phyloP scores from a whole-genome alignment of 2,329 filamentous ascomycete species.

The Aspergillus sp. region DNA sequence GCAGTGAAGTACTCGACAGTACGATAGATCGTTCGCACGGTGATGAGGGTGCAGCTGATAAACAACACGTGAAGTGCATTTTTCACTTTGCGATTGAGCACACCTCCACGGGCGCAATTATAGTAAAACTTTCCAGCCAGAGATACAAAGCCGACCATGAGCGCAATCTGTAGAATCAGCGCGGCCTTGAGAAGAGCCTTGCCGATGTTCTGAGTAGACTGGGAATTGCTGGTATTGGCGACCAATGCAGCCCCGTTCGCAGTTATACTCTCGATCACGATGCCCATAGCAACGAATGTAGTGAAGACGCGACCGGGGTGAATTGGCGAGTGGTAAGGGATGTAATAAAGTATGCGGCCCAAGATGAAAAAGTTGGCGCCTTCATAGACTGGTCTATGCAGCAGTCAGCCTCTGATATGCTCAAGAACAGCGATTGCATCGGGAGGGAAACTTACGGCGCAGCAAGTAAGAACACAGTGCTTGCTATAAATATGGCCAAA shows the following conservation, averaged over 20 bases:
- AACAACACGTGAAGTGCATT: conserved; percentile 45
- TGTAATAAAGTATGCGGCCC: conserved; percentile 49
- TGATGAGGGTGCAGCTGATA: conserved; percentile 44
- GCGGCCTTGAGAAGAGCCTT: conserved; percentile 49
- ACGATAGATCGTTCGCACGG: conserved; percentile 46
- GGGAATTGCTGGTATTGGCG: conserved; percentile 37
- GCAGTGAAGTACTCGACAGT: conserved; percentile 49
- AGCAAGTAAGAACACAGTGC: conserved; percentile 37
- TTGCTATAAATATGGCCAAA: conserved; percentile 37
- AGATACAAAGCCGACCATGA: conserved; percentile 50
- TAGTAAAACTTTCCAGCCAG: conserved; percentile 48
- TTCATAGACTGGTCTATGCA: conserved; percentile 38
- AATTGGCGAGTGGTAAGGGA: conserved; percentile 48
- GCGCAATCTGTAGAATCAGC: conserved; percentile 49
- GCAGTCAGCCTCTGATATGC: neutral
- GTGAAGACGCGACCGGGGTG: conserved; percentile 60
- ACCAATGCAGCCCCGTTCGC: conserved; percentile 50
- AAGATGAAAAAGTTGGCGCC: conserved; percentile 53
- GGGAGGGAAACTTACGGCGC: conserved; percentile 31
- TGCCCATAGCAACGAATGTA: conserved; percentile 54
- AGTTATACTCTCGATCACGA: conserved; percentile 48
- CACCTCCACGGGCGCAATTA: conserved; percentile 36
- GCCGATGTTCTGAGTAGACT: conserved; percentile 40
- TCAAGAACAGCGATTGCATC: neutral
- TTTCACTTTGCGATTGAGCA: conserved; percentile 45